Base-by-base conservation (phyloP, 371 early-diverging fungal species). In the Dentiscutata heterogama region DNA sequence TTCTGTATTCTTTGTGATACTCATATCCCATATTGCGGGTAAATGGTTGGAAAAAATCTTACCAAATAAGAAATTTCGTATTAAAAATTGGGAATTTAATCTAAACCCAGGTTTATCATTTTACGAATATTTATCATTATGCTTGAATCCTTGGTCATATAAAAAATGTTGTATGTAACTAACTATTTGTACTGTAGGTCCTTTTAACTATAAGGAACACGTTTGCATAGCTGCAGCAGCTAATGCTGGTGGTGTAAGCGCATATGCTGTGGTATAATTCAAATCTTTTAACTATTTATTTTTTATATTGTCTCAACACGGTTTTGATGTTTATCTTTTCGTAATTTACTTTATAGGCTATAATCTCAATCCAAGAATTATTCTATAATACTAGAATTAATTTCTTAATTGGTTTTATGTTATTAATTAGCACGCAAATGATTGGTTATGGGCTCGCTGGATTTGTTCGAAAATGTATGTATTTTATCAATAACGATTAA, bases 171-270 rank as follows among this genome's bases (percentile, higher is more conserved):
- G 5, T 35, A 5, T 25, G 0, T 51, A 5, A 11, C 16, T 1
- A 2, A 51, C 5, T 22, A 35, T 35, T 35, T 10, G 5, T n/a
- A 20, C 22, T 25, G 87, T 88, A 4, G 89, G 91, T 3, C 88
- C 88, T 27, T 89, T 89, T 84, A 89, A 87, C 75, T 79, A 87
- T 76, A 91, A 91, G 78, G 91, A 90, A 81, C 91, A 90, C 60
- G 85, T 84, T 35, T 56, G 88, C 31, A 88, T 89, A 35, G 86
- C 83, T 5, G 84, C 86, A 58, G 83, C 86, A 0, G 83, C 83
- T 61, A 53, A 27, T 14, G 78, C 85, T 35, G 85, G 82, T 11
- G 82, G 83, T 22, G 42, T n/a, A 14, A 29, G 58, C 20, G 58
- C 76, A n/a, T 75, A 75, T n/a, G 76, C 46, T 16, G 58, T 35